phyloP scores from a whole-genome alignment of 305 asterid species.

The Fraxinus platypoda region DNA sequence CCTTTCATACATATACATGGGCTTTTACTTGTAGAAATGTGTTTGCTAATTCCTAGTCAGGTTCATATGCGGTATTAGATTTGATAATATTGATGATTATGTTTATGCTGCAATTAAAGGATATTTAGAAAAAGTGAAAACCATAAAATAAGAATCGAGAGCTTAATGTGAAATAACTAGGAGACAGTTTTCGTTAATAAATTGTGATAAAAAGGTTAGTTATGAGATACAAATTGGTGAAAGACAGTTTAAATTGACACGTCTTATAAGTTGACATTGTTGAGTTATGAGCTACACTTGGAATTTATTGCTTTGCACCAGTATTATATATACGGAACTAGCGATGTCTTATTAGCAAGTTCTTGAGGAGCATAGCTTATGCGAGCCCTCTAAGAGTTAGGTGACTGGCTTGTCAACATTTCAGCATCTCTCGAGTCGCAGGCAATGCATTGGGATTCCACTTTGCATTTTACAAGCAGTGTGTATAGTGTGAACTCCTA shows the following conservation, averaged over 20 bases:
- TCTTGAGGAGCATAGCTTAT: background rate
- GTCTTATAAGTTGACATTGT: background rate
- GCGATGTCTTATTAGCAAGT: background rate
- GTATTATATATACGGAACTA: background rate
- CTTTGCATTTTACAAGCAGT: background rate
- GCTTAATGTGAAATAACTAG: background rate
- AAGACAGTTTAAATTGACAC: background rate
- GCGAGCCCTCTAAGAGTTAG: background rate
- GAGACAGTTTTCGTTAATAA: background rate
- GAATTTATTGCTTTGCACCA: background rate
- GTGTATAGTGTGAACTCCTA: background rate
- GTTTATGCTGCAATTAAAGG: background rate
- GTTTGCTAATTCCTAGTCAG: background rate
- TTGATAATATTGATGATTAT: background rate
- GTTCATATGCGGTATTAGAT: background rate
- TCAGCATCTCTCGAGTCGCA: constrained; percentile 5
- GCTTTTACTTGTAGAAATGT: background rate
- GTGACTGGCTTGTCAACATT: background rate
- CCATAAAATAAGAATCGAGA: background rate
- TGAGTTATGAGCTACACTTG: background rate
- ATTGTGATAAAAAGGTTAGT: background rate
- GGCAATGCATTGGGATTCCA: background rate
- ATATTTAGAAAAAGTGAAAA: background rate
- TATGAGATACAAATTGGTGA: background rate
- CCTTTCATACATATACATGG: background rate